Evolutionary conservation across 176 grass and related monocot species (phyloP).

Genomic region (sorghum (Sorghum bicolor)): DNA sequence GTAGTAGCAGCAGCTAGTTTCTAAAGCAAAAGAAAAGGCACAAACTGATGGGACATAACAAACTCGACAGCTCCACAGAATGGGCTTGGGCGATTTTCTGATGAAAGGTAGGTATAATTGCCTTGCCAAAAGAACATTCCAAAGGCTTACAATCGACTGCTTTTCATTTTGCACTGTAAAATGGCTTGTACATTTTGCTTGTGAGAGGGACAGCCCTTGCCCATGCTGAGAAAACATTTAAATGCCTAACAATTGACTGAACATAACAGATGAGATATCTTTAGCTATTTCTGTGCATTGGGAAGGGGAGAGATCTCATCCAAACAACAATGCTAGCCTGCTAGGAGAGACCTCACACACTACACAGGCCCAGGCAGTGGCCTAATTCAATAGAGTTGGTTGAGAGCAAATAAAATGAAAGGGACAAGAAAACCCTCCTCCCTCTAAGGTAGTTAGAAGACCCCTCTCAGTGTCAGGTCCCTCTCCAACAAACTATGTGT

Average conservation of each 20-base stretch:
- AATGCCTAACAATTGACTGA: slow-evolving; percentile 25
- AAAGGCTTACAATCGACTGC: neutral
- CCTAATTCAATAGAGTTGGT: slow-evolving; percentile 46
- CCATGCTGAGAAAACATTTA: neutral
- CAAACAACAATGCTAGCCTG: neutral
- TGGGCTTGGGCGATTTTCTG: slow-evolving; percentile 38
- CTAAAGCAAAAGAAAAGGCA: slow-evolving; percentile 47
- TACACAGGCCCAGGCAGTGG: slow-evolving; percentile 14
- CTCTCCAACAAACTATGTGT: slow-evolving; percentile 52
- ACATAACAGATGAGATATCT: slow-evolving; percentile 30
- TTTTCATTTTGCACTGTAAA: neutral
- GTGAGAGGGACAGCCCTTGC: neutral
- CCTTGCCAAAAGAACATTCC: slow-evolving; percentile 18
- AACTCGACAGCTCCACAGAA: slow-evolving; percentile 44
- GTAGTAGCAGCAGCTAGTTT: slow-evolving; percentile 36
- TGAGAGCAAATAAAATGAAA: slow-evolving; percentile 46
- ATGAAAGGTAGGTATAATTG: slow-evolving; percentile 26
- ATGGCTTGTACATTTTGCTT: neutral
- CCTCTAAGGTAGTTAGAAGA: slow-evolving; percentile 52
- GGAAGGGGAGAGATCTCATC: slow-evolving; percentile 12
- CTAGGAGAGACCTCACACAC: slow-evolving; percentile 4
- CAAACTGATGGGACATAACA: slow-evolving; percentile 37
- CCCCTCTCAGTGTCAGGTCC: slow-evolving; percentile 46
- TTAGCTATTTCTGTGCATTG: slow-evolving; percentile 21
- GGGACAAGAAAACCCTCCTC: slow-evolving; percentile 47